Evolutionary conservation across 148 eudicot genomes (phyloP).

Genomic region (Dysphania ambrosioides): DNA sequence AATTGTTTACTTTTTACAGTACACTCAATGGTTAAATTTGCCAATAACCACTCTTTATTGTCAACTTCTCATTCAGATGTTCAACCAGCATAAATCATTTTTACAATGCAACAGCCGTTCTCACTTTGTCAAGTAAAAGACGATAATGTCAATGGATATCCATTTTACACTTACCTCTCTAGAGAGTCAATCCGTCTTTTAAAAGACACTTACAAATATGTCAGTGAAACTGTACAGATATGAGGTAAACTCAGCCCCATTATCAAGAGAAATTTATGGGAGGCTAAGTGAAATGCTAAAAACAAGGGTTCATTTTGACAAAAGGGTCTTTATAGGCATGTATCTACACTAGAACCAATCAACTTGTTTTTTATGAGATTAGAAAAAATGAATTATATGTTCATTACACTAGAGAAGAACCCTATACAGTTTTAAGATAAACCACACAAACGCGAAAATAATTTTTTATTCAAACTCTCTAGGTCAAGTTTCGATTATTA

Average conservation of each 20-base stretch:
- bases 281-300: no score
- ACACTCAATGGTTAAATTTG: not conserved
- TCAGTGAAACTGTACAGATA: no score
- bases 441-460: not conserved
- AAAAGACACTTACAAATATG: no score
- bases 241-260: no score
- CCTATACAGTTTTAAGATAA: not conserved
- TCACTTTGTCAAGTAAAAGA: not conserved
- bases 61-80: not conserved
- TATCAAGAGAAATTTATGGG: no score
- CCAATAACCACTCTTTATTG: not conserved
- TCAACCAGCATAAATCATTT: not conserved
- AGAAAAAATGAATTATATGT: not conserved
- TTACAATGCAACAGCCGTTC: not conserved
- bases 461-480: not conserved
- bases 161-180: no score
- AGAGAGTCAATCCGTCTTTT: no score
- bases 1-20: not conserved
- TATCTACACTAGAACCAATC: no score
- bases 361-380: not conserved
- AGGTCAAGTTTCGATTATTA: slow-evolving; percentile 1
- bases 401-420: not conserved
- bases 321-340: no score
- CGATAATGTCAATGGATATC: no score
- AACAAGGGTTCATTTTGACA: no score